phyloP scores from a whole-genome alignment of 345 rosid genomes.

The Chamaenerion angustifolium region DNA sequence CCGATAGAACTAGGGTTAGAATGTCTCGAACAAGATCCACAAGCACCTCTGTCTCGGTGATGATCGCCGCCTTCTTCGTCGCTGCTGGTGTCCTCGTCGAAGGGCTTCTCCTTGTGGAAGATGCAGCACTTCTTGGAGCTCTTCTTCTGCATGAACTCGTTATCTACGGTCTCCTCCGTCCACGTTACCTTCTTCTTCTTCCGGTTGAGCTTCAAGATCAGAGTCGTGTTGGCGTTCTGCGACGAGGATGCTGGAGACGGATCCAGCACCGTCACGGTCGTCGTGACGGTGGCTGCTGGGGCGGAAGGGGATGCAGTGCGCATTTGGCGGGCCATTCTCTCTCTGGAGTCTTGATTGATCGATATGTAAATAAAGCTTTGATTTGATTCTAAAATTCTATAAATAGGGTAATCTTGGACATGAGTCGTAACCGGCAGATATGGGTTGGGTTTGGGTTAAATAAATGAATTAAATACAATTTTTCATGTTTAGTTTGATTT shows the following conservation, averaged over 20 bases:
- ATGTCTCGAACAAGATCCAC: conserved; percentile 10
- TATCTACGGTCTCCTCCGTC: conserved; percentile 93
- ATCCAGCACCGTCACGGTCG: neutral
- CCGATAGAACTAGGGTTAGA: conserved; percentile 4
- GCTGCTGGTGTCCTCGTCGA: conserved; percentile 80
- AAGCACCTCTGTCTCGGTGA: conserved; percentile 7
- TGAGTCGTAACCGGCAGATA: too few relatives aligned
- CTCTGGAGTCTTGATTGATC: neutral
- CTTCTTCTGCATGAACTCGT: conserved; percentile 92
- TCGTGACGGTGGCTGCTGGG: conserved; percentile 2
- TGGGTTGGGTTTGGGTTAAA: too few relatives aligned
- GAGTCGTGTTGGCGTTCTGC: neutral
- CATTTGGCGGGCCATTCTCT: conserved; percentile 6
- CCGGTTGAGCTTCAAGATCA: conserved; percentile 24
- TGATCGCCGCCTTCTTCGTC: conserved; percentile 34
- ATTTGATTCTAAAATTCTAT: too few relatives aligned
- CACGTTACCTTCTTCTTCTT: conserved; percentile 86
- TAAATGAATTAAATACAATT: too few relatives aligned
- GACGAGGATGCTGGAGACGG: neutral
- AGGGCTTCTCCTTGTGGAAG: conserved; percentile 86
- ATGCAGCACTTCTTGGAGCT: conserved; percentile 96
- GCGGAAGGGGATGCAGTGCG: neutral
- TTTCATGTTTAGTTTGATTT: too few relatives aligned
- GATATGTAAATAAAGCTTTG: too few relatives aligned
- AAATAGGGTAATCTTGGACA: too few relatives aligned